These are phyloP conservation scores for Anthostomella pinea DNA, from an alignment of 2,329 filamentous ascomycete genomes.

Conservation along the genomic window DNA sequence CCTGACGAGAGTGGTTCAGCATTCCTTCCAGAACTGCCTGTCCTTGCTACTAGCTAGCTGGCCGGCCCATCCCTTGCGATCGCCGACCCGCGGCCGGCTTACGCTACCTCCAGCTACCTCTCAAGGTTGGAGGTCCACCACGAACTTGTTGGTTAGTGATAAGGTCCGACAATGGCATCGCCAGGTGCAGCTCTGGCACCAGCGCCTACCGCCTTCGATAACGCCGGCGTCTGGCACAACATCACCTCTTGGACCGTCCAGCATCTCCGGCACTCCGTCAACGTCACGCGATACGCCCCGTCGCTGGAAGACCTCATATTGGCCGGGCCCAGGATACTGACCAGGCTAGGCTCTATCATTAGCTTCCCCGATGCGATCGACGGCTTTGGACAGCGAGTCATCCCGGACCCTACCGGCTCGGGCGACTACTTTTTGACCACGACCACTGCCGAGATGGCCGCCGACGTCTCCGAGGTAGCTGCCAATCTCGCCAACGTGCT, in stretches of 20 bases:
- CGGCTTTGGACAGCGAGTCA: slow-evolving; percentile 52
- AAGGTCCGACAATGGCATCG: slow-evolving; percentile 26
- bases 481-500: slow-evolving; percentile 40
- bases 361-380: slow-evolving; percentile 59
- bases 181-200: slow-evolving; percentile 28
- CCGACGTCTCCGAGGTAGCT: slow-evolving; percentile 35
- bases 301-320: slow-evolving; percentile 67
- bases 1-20: too few species aligned
- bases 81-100: too few species aligned
- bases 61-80: too few species aligned
- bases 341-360: slow-evolving; percentile 58
- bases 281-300: slow-evolving; percentile 58
- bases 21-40: too few species aligned
- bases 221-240: slow-evolving; percentile 49
- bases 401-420: slow-evolving; percentile 32
- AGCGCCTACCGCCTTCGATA: slow-evolving; percentile 35
- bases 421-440: slow-evolving; percentile 49
- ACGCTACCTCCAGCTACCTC: too few species aligned
- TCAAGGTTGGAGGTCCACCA: too few species aligned
- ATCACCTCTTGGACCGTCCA: slow-evolving; percentile 53
- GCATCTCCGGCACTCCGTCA: slow-evolving; percentile 43
- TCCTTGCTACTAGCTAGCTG: too few species aligned
- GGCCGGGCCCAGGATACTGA: slow-evolving; percentile 68
- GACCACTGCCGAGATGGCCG: slow-evolving; percentile 42
- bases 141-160: not conserved